A percentile compares a stretch with the other conserved stretches of the same genome.
Conservation (phyloP, 2,329 filamentous ascomycete species). For the Colletotrichum caudatum region DNA sequence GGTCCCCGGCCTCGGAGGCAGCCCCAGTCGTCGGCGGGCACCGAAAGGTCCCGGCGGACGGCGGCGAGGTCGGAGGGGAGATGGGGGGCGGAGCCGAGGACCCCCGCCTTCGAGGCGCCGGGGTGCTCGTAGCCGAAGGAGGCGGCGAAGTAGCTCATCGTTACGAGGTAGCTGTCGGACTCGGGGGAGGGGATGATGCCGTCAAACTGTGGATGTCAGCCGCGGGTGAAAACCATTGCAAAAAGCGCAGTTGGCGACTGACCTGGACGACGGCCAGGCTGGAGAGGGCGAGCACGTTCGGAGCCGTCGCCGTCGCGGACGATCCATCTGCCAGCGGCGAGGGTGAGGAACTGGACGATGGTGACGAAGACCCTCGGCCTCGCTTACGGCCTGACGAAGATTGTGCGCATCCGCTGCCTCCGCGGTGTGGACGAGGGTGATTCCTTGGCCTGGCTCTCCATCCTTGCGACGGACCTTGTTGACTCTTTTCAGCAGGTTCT, state of each 20-base stretch:
- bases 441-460: background rate
- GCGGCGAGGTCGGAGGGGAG: constrained; percentile 33
- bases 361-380: no score
- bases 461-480: background rate
- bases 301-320: constrained; percentile 4
- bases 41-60: constrained; percentile 25
- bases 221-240: background rate
- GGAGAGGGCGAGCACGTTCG: constrained; percentile 21
- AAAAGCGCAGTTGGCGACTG: background rate
- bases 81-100: constrained; percentile 17
- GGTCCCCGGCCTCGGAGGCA: constrained; percentile 23
- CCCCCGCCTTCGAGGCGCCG: constrained; percentile 13
- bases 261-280: constrained; percentile 29
- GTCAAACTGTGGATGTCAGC: constrained; percentile 26
- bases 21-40: constrained; percentile 31
- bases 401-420: constrained; percentile 10
- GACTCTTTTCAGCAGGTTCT: background rate
- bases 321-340: constrained; percentile 31
- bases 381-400: no score
- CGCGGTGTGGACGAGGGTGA: background rate
- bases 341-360: constrained; percentile 22
- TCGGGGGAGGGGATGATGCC: constrained; percentile 31
- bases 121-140: constrained; percentile 40
- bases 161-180: constrained; percentile 29
- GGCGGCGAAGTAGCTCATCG: constrained; percentile 35